Evolutionary conservation across 768 basidiomycete genomes (phyloP).

Genomic region (Suillus paluster): DNA sequence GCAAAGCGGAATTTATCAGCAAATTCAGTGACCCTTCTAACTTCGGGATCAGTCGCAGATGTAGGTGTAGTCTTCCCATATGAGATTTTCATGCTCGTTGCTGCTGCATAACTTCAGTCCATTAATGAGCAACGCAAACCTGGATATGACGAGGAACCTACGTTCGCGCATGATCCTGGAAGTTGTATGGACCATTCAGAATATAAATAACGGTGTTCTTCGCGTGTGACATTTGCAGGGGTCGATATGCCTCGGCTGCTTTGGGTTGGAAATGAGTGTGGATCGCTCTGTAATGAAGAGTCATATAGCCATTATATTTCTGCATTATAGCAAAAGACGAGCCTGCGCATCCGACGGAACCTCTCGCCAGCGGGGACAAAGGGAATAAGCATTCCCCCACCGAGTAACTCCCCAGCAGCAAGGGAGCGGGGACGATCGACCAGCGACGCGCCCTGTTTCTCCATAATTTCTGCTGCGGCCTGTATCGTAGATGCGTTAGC

Average conservation of each 20-base stretch:
- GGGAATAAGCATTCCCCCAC: slow-evolving; percentile 60
- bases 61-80: slow-evolving; percentile 32
- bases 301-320: neutral
- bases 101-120: slow-evolving; percentile 28
- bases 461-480: slow-evolving; percentile 60
- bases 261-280: slow-evolving; percentile 59
- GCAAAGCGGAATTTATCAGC: slow-evolving; percentile 2
- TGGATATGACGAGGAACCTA: slow-evolving; percentile 28
- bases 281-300: slow-evolving; percentile 42
- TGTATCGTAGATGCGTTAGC: neutral
- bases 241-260: slow-evolving; percentile 47
- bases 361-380: slow-evolving; percentile 57
- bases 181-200: slow-evolving; percentile 25
- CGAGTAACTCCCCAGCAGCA: slow-evolving; percentile 58
- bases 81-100: slow-evolving; percentile 28
- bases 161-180: slow-evolving; percentile 41
- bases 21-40: slow-evolving; percentile 7
- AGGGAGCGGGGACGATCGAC: slow-evolving; percentile 57
- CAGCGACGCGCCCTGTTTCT: slow-evolving; percentile 56
- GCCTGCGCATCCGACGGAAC: slow-evolving; percentile 62
- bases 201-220: slow-evolving; percentile 24
- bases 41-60: slow-evolving; percentile 17
- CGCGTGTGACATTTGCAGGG: slow-evolving; percentile 44
- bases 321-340: neutral
- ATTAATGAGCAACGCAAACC: neutral